Evolutionary conservation across 257 asterid genomes (phyloP).

Genomic region (Jacaranda mimosifolia): DNA sequence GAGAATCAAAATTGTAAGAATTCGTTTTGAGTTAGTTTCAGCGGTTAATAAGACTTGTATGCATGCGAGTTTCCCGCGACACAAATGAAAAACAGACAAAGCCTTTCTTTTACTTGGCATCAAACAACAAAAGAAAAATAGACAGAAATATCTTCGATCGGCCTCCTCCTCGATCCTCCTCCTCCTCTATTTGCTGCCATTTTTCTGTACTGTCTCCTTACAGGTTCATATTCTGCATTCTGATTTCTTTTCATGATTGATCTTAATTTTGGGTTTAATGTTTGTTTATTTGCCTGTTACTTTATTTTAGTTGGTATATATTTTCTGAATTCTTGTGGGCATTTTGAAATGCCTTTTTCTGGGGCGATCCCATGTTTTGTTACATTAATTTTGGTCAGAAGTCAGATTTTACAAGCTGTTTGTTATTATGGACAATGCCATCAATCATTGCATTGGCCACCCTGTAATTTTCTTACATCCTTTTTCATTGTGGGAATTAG

Average conservation of each 20-base stretch:
- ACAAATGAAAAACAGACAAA: slow-evolving; percentile 24
- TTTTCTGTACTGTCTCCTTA: slow-evolving; percentile 29
- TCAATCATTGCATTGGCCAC: not conserved
- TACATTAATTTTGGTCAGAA: not conserved
- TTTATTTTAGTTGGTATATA: not conserved
- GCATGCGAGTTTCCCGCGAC: slow-evolving; percentile 50
- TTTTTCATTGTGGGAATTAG: slow-evolving; percentile 25
- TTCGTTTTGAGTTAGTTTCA: slow-evolving; percentile 18
- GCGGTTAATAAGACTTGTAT: slow-evolving; percentile 40
- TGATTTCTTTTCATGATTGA: not conserved
- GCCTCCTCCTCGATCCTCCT: slow-evolving; percentile 1
- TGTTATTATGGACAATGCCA: not conserved
- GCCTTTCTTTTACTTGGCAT: not conserved
- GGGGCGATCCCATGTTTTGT: not conserved
- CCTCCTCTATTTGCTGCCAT: slow-evolving; percentile 23
- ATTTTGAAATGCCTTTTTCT: not conserved
- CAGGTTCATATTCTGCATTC: slow-evolving; percentile 26
- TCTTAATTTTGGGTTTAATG: slow-evolving; percentile 13
- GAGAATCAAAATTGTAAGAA: too few relatives aligned
- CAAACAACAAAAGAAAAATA: slow-evolving; percentile 1
- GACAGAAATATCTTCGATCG: slow-evolving; percentile 18
- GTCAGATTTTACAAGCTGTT: not conserved
- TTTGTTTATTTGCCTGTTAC: not conserved
- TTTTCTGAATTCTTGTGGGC: not conserved
- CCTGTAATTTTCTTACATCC: not conserved